Base-by-base conservation (phyloP, 495 filamentous ascomycete genomes). In the Penicillium bialowiezense region DNA sequence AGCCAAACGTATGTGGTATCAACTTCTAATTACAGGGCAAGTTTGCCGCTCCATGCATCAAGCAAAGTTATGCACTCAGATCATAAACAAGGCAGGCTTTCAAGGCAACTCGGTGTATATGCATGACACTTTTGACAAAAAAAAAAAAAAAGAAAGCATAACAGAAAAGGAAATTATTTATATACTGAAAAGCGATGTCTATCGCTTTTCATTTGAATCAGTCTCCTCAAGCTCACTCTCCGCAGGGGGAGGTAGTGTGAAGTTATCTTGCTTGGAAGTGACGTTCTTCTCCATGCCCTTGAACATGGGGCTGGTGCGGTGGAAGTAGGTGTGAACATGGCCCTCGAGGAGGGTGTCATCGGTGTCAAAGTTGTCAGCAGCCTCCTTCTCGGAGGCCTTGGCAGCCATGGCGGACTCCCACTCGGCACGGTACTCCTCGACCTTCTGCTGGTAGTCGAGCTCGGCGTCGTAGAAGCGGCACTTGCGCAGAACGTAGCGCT, bases 391-490 rank as follows among this genome's bases (percentile, higher is more conserved):
- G 33, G 67, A 49, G 3, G 62, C 50, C 50, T 73, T 75, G 29
- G 62, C 58, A 12, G 71, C 70, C 67, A 84, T 79, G 34, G 63
- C 71, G 5, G 63, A 56, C 50, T 82, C 79, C 85, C 85, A 89
- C 44, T 87, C 83, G 5, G 59, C 59, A 45, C 84, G 79, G 77
- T 91, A 85, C 55, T 95, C 90, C 51, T 85, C 78, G 32, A 95
- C 83, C 77, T 89, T 90, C 55, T 82, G 77, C 67, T 85, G 73
- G 69, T 82, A 86, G 73, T 95, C 90, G 9, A 83, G 70, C 53
- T 87, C 81, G 40, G 90, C 81, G 62, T 95, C 68, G 69, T 95
- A 96, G 69, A 80, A 62, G 71, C 89, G 88, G 56, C 86, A 82
- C 31, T 79, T 77, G 35, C 87, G 48, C 86, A 44, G 73, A 18